These are phyloP conservation scores for Solanum pennellii DNA, from an alignment of 257 asterid genomes.

Conservation along the genomic window DNA sequence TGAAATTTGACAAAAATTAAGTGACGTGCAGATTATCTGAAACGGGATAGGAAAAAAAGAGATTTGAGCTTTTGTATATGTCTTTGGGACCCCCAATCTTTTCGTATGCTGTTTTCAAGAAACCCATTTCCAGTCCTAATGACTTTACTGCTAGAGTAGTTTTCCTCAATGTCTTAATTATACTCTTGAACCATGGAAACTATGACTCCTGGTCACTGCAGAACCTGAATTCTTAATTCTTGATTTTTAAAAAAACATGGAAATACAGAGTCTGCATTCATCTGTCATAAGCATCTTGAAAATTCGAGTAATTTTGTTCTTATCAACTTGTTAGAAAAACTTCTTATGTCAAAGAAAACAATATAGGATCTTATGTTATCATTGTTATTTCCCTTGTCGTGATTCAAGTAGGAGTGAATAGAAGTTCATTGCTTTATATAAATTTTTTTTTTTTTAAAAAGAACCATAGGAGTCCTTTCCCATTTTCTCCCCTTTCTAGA, in stretches of 20 bases:
- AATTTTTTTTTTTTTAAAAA: neutral
- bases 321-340: neutral
- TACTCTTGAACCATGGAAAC: neutral
- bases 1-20: neutral
- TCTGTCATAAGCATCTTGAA: neutral
- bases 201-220: neutral
- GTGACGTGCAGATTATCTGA: neutral
- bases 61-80: neutral
- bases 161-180: neutral
- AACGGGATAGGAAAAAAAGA: neutral
- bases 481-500: neutral
- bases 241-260: neutral
- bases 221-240: neutral
- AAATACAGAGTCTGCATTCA: neutral
- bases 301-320: neutral
- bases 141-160: neutral
- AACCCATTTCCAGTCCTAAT: neutral
- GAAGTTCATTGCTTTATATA: neutral
- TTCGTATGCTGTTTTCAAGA: neutral
- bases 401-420: neutral
- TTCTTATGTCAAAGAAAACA: neutral
- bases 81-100: neutral
- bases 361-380: neutral
- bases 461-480: neutral
- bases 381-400: neutral